These are phyloP conservation scores for sunflower (Helianthus annuus) DNA, from an alignment of 129 eudicot genomes.

Conservation along the genomic window DNA sequence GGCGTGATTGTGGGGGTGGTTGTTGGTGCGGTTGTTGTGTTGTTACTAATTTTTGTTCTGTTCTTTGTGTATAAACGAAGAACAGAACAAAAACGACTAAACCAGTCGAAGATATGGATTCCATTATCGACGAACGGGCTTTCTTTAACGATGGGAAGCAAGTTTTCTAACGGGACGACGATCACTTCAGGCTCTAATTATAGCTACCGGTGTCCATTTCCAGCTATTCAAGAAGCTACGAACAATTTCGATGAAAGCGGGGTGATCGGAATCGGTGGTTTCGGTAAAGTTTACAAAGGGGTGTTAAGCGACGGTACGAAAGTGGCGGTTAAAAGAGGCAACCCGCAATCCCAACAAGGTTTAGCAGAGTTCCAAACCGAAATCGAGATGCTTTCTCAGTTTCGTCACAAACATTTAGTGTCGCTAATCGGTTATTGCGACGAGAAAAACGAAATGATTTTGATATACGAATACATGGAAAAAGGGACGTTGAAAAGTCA, in stretches of 20 bases:
- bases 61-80: constrained; percentile 46
- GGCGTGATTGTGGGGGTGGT: constrained; percentile 65
- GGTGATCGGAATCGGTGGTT: constrained; percentile 91
- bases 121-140: constrained; percentile 64
- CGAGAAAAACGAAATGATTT: constrained; percentile 87
- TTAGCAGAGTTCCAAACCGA: constrained; percentile 82
- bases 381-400: constrained; percentile 89
- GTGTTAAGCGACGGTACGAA: constrained; percentile 66
- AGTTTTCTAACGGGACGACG: constrained; percentile 72
- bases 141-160: constrained; percentile 86
- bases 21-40: constrained; percentile 43
- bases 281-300: constrained; percentile 88
- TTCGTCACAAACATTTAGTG: constrained; percentile 90
- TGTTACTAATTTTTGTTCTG: constrained; percentile 39
- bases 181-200: constrained; percentile 55
- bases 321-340: constrained; percentile 91
- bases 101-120: constrained; percentile 77
- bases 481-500: constrained; percentile 84
- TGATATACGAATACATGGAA: constrained; percentile 80
- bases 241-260: constrained; percentile 83
- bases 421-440: constrained; percentile 94
- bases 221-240: constrained; percentile 80
- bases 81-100: constrained; percentile 42
- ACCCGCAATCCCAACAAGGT: constrained; percentile 92
- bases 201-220: constrained; percentile 74